phyloP scores from a whole-genome alignment of 2,329 filamentous ascomycete species.

The Penicillium italicum region DNA sequence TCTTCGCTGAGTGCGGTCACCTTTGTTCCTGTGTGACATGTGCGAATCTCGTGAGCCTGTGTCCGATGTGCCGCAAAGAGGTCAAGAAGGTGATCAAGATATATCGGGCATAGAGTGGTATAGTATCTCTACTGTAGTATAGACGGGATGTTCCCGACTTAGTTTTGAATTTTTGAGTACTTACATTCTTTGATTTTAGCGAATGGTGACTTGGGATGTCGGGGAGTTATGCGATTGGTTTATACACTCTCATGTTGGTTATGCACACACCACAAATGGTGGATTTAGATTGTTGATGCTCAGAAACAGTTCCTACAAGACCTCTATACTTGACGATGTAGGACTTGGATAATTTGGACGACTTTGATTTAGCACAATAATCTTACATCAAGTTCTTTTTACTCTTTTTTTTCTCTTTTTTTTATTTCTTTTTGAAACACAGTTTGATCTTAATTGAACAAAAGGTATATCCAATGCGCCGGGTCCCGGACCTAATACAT shows the following conservation, averaged over 20 bases:
- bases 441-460: conserved; percentile 17
- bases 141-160: background rate
- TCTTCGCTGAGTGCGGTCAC: conserved; percentile 63
- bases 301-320: background rate
- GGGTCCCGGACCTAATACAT: conserved; percentile 21
- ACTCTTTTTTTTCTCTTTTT: background rate
- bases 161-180: background rate
- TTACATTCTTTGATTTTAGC: conserved; percentile 9
- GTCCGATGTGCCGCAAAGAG: conserved; percentile 58
- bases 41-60: conserved; percentile 56
- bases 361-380: background rate
- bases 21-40: conserved; percentile 60
- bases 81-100: conserved; percentile 58
- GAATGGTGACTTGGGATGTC: background rate
- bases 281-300: conserved; percentile 9
- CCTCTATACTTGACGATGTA: background rate
- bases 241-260: conserved; percentile 1
- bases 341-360: background rate
- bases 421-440: conserved; percentile 9
- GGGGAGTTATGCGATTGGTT: background rate
- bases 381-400: background rate
- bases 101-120: conserved; percentile 42
- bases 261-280: conserved; percentile 3
- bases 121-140: conserved; percentile 1
- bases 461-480: conserved; percentile 29